Conservation (phyloP, 306 rosid species). For the Glycine tomentella region DNA sequence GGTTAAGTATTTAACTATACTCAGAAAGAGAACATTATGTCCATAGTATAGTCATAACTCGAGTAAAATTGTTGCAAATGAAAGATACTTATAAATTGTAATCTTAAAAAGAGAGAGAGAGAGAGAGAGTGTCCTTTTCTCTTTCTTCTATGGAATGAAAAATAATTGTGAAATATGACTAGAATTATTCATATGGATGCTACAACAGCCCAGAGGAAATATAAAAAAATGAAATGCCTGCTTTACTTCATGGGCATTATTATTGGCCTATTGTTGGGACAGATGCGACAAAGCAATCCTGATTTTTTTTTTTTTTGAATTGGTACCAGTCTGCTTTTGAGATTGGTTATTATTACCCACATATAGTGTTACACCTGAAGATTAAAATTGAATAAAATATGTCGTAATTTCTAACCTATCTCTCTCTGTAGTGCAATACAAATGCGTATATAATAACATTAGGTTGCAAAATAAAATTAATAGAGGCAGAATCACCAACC, state of each 20-base stretch:
- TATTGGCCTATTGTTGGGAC: constrained; percentile 36
- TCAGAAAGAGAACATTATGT: too few species aligned
- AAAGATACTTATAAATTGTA: too few species aligned
- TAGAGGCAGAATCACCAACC: background rate
- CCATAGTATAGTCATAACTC: too few species aligned
- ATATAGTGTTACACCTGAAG: background rate
- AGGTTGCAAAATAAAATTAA: background rate
- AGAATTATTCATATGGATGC: background rate
- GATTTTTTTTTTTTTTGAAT: background rate
- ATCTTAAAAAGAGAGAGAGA: too few species aligned
- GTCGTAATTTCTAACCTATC: background rate
- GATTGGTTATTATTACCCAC: background rate
- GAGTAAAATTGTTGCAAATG: too few species aligned
- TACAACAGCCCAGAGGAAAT: background rate
- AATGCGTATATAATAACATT: background rate
- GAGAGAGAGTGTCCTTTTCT: too few species aligned
- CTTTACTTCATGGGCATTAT: background rate
- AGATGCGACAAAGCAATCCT: constrained; percentile 24
- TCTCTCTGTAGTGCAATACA: background rate
- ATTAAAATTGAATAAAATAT: background rate
- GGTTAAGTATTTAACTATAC: too few species aligned
- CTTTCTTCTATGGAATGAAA: background rate
- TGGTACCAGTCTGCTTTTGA: constrained; percentile 15
- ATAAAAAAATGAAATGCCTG: background rate
- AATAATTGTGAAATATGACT: background rate